Base-by-base conservation (phyloP, 169 alveolate genomes). In the Plasmodium gonderi region DNA sequence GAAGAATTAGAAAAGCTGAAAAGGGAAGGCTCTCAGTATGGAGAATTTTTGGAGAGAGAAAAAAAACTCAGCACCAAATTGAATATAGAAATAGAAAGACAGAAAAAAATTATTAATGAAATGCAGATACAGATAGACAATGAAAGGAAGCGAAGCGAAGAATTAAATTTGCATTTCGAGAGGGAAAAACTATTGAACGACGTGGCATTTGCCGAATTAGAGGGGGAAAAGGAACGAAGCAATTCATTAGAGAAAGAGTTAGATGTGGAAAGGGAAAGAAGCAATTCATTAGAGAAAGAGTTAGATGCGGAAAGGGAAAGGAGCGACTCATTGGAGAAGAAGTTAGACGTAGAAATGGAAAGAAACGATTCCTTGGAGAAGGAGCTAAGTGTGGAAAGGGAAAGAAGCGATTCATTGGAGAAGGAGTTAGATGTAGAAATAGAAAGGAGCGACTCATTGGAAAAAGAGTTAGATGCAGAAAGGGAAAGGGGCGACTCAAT, bases 31-130 rank as follows among this genome's bases (percentile, higher is more conserved):
- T 23, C 75, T 51, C 31, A 29, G 38, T 36, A n/a, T 75, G 45
- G 40, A 26, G 47, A 80, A 17, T 36, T 80, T 23, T 42, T 80
- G 49, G 91, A 82, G 83, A 94, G 65, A 90, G 60, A 65, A 82
- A 94, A 67, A 26, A 42, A 20, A 76, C 83, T 29, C 11, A 1
- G n/a, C 23, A 1, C 75, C n/a, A 65, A 76, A n/a, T 26, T 81
- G 51, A 6, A 23, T 60, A 17, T 47, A 17, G 89, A 79, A 12
- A 23, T 79, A 33, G 77, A 45, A 23, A 23, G 23, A 26, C 64
- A 79, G 49, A 79, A 79, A 26, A 14, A 33, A 29, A 40, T 4
- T 23, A 36, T 12, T 1, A 11, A 12, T 1, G 38, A 79, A 20
- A 7, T 79, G 33, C 2, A 31, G 9, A 12, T 14, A 20, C 33